Evolutionary conservation across 1,139 yeast genomes (phyloP).

Genomic region (Saccharomyces hybrid): DNA sequence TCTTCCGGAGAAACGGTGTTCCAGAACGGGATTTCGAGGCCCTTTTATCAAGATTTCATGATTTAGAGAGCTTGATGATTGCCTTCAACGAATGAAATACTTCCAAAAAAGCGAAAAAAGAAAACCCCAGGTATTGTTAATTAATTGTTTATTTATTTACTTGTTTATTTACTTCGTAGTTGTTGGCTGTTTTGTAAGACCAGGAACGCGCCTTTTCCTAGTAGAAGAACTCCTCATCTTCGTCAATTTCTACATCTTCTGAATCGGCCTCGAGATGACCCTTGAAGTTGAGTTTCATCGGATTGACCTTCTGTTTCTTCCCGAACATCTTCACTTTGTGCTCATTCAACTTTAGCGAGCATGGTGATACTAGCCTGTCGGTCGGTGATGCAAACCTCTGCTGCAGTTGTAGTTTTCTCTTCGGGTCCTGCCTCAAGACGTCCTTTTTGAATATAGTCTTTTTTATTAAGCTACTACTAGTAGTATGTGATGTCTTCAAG

Average conservation of each 20-base stretch:
- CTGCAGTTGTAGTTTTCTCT: constrained; percentile 11
- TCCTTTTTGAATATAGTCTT: not conserved
- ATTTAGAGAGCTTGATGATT: constrained; percentile 2
- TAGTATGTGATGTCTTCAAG: not conserved
- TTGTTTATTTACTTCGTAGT: not conserved
- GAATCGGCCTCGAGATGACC: not conserved
- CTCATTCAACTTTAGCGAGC: constrained; percentile 46
- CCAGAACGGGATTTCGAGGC: constrained; percentile 10
- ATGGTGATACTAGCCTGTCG: constrained; percentile 49
- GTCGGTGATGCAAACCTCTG: constrained; percentile 47
- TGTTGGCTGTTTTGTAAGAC: not conserved
- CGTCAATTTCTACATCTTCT: constrained; percentile 6
- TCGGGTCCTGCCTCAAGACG: not conserved
- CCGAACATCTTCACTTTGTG: constrained; percentile 34
- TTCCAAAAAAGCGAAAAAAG: not conserved
- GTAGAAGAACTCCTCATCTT: constrained; percentile 3
- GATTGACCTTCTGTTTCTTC: constrained; percentile 19
- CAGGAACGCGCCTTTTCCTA: not conserved
- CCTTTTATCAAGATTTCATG: constrained; percentile 5
- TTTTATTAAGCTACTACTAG: not conserved
- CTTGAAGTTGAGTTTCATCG: constrained; percentile 24
- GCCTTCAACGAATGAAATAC: not conserved
- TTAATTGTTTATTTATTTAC: not conserved
- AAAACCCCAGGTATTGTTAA: not conserved
- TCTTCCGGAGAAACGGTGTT: constrained; percentile 5